A percentile compares a stretch with the other conserved stretches of the same genome.
Conservation (phyloP, 352 stramenopile genomes). For the Elongisporangium undulatum region DNA sequence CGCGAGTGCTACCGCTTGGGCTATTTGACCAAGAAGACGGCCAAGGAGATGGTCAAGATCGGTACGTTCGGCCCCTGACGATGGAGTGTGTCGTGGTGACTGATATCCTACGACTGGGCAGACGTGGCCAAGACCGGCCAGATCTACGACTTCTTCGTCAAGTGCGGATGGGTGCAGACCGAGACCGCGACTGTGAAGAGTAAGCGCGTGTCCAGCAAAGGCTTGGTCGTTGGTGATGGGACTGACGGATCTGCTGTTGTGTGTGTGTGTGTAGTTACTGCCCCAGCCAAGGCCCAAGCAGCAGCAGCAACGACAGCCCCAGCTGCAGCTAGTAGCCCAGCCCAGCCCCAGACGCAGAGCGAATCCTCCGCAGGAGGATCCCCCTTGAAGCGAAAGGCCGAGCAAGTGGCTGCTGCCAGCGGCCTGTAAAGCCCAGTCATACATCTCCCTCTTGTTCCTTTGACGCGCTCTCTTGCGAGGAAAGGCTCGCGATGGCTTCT, state of each 20-base stretch:
- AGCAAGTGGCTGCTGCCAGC: background rate
- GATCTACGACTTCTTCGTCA: slow-evolving; percentile 90
- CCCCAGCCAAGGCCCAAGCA: background rate
- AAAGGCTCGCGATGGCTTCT: no score
- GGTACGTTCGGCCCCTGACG: no score
- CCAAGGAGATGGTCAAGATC: slow-evolving; percentile 87
- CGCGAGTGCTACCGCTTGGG: slow-evolving; percentile 79
- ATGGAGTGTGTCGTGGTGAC: background rate
- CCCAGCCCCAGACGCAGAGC: no score
- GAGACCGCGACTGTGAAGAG: slow-evolving; percentile 48
- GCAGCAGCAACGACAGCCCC: background rate
- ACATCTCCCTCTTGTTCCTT: background rate
- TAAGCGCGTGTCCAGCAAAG: slow-evolving; percentile 21
- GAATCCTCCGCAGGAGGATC: background rate
- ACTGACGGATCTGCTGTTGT: background rate
- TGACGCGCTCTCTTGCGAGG: no score
- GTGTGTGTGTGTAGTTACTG: background rate
- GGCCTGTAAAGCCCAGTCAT: background rate
- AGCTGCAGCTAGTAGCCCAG: background rate
- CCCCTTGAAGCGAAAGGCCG: background rate
- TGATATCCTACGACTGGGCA: slow-evolving; percentile 34
- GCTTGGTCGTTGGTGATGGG: background rate
- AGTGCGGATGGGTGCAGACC: slow-evolving; percentile 81
- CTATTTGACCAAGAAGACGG: slow-evolving; percentile 69
- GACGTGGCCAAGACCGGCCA: slow-evolving; percentile 82